Base-by-base conservation (phyloP, 2,329 filamentous ascomycete genomes). In the Apiospora arundinis region DNA sequence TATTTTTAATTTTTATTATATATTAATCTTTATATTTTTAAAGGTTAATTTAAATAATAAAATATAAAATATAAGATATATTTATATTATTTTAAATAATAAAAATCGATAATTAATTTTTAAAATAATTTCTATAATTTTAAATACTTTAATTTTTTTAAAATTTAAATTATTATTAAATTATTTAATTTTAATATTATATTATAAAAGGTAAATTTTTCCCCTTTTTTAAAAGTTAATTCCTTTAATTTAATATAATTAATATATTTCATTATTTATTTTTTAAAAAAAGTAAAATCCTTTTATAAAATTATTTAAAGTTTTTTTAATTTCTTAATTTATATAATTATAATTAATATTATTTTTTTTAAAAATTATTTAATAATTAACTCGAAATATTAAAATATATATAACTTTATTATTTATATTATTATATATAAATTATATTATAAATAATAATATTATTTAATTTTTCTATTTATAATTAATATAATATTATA, bases 351-450 rank as follows among this genome's bases (percentile, higher is more conserved):
- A 4, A 42, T n/a, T n/a, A n/a, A 9, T 14, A 21, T 25, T 14
- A n/a, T 25, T 42, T 28, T 12, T 66, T 21, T 1, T 42, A 66
- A 6, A 1, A 9, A 2, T 18, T 7, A 1, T 44, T 28, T 11
- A 16, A 11, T 42, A 23, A n/a, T 66, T 66, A 1, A 11, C 18
- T 37, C 42, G 16, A 18, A 66, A 66, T 21, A n/a, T 2, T 66
- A 42, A 66, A 68, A 72, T 70, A 49, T 52, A 23, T n/a, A 66
- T 40, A 25, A 45, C 69, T 48, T 70, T 21, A 18, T 69, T 70
- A 69, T 71, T 23, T 52, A 37, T 28, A 42, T 28, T 71, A 70
- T 72, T 74, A 69, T 72, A 72, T 11, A n/a, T 16, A 44, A 72
- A 66, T 49, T 74, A 67, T 68, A 52, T 28, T 71, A 45, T 66